Percentiles rank a stretch among this genome's conserved stretches.
Conservation (phyloP, 202 grass and related monocot species). For the Setaria viridis region DNA sequence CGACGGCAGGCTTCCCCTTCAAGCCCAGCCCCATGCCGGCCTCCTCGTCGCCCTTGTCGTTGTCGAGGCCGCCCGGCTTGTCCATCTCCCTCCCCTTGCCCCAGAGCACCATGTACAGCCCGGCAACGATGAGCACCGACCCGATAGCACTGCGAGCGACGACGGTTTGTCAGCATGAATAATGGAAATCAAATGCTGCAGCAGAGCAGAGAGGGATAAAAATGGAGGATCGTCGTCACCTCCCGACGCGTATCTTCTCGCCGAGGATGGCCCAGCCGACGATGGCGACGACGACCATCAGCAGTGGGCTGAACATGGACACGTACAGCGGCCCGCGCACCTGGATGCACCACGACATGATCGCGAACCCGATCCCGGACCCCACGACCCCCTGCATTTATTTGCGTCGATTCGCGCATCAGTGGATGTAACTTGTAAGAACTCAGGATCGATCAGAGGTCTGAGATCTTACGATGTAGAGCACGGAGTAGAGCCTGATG, state of each 20-base stretch:
- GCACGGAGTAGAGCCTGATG: conserved; percentile 70
- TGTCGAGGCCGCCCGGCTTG: not conserved
- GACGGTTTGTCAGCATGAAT: not conserved
- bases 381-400: conserved; percentile 63
- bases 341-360: conserved; percentile 95
- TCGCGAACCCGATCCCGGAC: conserved; percentile 69
- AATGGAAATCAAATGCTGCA: too few relatives aligned
- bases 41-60: not conserved
- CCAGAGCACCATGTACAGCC: conserved; percentile 92
- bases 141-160: conserved; percentile 55
- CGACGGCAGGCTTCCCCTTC: conserved; percentile 15
- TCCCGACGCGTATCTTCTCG: conserved; percentile 82
- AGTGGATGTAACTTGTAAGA: too few relatives aligned
- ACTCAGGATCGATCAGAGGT: not conserved
- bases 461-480: conserved; percentile 68
- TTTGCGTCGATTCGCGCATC: too few relatives aligned
- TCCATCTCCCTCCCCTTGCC: conserved; percentile 73
- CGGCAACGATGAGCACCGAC: conserved; percentile 73
- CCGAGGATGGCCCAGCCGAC: conserved; percentile 83
- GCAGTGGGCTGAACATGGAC: conserved; percentile 94
- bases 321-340: conserved; percentile 76
- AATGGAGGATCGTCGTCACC: not conserved
- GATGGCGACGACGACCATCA: conserved; percentile 78
- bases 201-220: too few relatives aligned
- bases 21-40: not conserved